Evolutionary conservation across 495 filamentous ascomycete species (phyloP), one percentile per base, ranked within the genome.

Genomic region (Aspergillus homomorphus): DNA sequence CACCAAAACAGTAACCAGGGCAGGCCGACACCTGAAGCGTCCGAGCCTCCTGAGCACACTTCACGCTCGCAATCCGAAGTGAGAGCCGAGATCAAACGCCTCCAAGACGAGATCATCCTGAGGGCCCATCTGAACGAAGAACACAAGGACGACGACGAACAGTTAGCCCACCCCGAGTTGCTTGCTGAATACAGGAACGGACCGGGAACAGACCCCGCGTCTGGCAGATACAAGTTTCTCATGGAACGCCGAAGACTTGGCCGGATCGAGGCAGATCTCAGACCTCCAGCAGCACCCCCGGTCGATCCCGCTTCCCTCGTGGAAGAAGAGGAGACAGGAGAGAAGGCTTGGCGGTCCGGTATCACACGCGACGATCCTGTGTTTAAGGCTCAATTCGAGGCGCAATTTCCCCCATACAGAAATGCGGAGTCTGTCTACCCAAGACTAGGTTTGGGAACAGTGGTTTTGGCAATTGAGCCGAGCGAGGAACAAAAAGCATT

Each of bases 141-240:
- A 1, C 56, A 46, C 33, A 57, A 59, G 3, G 48, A 62, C 18
- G 19, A 38, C 10, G 58, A 59, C 8, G 22, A 44, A 5, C 43
- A 45, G 9, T 53, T 50, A 12, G 58, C 62, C 6, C 59, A 59
- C 45, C 66, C 66, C 4, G 60, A 66, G 23, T 10, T 50, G 9
- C 58, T 71, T 19, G 45, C 44, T 5, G 62, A 42, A 10, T 64
- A 61, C 43, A 61, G 68, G 60, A 51, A 61, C 12, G 68, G 68
- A 15, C 60, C 62, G 9, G 68, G 66, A 10, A 64, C 54, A 0
- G 60, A 71, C 44, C 63, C 51, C 4, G 24, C 52, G 1, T 65
- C 66, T 0, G 30, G 53, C 6, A 26, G 60, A 3, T 71, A 62
- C 38, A 24, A 57, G 12, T 21, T 59, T 7, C 51, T 67, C n/a